These are phyloP conservation scores for Yamadazyma insecticola DNA, from an alignment of 805 yeast genomes.

Conservation along the genomic window DNA sequence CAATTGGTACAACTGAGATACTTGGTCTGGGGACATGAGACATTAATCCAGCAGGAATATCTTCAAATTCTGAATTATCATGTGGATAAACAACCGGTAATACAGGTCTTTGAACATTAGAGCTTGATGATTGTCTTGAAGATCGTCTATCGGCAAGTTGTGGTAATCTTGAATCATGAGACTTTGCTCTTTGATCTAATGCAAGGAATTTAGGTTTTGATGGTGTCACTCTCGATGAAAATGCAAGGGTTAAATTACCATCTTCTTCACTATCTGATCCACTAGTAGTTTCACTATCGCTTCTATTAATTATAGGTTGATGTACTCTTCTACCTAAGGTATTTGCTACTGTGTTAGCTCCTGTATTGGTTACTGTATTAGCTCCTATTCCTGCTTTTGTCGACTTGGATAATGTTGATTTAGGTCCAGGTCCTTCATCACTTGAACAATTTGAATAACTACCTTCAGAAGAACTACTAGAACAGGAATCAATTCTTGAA, in stretches of 20 bases:
- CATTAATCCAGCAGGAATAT: conserved; percentile 38
- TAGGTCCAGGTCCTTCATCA: too few species aligned
- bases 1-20: conserved; percentile 13
- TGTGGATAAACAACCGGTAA: conserved; percentile 30
- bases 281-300: conserved; percentile 10
- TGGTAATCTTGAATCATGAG: conserved; percentile 40
- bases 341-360: too few species aligned
- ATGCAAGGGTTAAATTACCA: conserved; percentile 42
- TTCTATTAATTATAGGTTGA: conserved; percentile 3
- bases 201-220: conserved; percentile 31
- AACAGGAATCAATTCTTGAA: conserved; percentile 1
- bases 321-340: too few species aligned
- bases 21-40: conserved; percentile 23
- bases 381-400: too few species aligned
- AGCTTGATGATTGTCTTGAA: not conserved
- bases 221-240: conserved; percentile 36
- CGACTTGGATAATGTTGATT: too few species aligned
- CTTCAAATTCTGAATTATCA: conserved; percentile 32
- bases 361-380: too few species aligned
- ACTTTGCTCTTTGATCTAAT: conserved; percentile 31
- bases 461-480: conserved; percentile 8
- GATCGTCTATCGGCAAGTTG: too few species aligned
- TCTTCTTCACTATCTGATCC: conserved; percentile 36
- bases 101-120: too few species aligned
- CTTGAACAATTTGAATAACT: conserved; percentile 10